A percentile compares a stretch with the other conserved stretches of the same genome.
Conservation (phyloP, 129 eudicot genomes). For the Oenanthe sinensis region DNA sequence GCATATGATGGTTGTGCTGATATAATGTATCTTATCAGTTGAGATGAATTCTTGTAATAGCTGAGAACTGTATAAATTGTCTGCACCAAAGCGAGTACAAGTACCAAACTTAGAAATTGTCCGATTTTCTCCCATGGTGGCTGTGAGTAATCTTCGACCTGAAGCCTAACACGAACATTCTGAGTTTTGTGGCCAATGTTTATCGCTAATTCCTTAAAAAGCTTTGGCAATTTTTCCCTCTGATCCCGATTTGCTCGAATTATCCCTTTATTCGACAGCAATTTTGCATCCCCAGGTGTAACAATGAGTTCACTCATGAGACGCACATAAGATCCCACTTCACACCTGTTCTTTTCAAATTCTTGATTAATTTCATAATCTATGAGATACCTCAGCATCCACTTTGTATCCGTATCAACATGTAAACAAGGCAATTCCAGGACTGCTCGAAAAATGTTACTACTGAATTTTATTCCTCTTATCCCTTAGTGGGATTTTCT, state of each 20-base stretch:
- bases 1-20: too few relatives aligned
- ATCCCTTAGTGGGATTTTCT: constrained; percentile 10
- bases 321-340: constrained; percentile 6
- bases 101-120: constrained; percentile 2
- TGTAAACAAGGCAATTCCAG: constrained; percentile 3
- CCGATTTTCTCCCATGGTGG: constrained; percentile 15
- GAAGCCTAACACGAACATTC: constrained; percentile 10
- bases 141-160: constrained; percentile 5
- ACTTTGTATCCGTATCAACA: constrained; percentile 9
- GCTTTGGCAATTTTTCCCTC: constrained; percentile 5
- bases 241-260: constrained; percentile 10
- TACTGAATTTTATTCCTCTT: constrained; percentile 13
- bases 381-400: constrained; percentile 2
- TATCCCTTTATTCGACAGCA: neutral
- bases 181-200: neutral
- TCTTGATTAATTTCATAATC: constrained; percentile 12
- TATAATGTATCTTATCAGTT: neutral
- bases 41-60: constrained; percentile 1
- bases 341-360: neutral
- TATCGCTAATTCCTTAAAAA: neutral
- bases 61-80: constrained; percentile 10
- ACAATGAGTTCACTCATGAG: constrained; percentile 15
- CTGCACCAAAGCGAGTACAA: constrained; percentile 8
- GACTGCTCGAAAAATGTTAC: neutral
- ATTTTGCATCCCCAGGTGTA: constrained; percentile 11